Conservation (phyloP, 2,329 filamentous ascomycete species). For the Plenodomus tracheiphilus region DNA sequence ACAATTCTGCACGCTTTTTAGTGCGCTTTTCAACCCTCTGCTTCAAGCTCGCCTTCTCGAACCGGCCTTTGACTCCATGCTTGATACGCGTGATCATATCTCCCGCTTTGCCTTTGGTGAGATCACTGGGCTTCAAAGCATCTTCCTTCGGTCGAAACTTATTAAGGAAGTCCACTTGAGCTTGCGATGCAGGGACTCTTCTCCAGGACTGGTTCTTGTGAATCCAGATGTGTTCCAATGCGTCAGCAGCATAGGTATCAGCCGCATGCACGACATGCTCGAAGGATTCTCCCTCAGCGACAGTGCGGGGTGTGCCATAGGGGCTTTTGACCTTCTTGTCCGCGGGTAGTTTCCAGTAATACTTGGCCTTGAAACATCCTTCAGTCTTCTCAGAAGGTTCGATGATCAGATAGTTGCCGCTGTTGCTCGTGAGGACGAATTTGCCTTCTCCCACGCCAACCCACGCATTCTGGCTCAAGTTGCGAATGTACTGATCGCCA, state of each 20-base stretch:
- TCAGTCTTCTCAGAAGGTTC: constrained; percentile 49
- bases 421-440: constrained; percentile 69
- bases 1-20: constrained; percentile 54
- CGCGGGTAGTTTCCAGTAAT: constrained; percentile 47
- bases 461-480: constrained; percentile 78
- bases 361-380: constrained; percentile 45
- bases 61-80: constrained; percentile 72
- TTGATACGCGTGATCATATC: constrained; percentile 94
- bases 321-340: constrained; percentile 52
- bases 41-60: constrained; percentile 41
- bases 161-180: constrained; percentile 71
- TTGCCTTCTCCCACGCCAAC: constrained; percentile 72
- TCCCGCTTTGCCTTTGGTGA: constrained; percentile 78
- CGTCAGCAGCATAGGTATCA: constrained; percentile 74
- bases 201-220: constrained; percentile 71
- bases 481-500: constrained; percentile 76
- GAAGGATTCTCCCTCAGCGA: constrained; percentile 69
- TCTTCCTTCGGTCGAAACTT: constrained; percentile 61
- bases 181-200: constrained; percentile 60
- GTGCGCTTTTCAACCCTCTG: constrained; percentile 28
- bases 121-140: constrained; percentile 56
- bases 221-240: constrained; percentile 71
- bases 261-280: constrained; percentile 78
- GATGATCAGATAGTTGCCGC: constrained; percentile 63
- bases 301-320: constrained; percentile 68